Evolutionary conservation across 2,329 filamentous ascomycete genomes (phyloP).

Genomic region (Microsporum audouinii): DNA sequence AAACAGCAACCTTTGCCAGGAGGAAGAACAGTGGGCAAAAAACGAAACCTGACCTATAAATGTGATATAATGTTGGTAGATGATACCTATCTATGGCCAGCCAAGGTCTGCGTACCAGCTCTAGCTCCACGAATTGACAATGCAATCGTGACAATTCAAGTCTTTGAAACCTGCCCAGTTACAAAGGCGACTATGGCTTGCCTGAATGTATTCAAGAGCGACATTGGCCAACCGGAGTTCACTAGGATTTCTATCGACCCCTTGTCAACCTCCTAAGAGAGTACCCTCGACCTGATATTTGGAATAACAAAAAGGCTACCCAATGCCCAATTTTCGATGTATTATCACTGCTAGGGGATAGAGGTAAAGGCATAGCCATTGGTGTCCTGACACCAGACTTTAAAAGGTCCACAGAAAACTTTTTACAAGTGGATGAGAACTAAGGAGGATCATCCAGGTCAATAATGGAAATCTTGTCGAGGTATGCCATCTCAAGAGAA

Average conservation of each 20-base stretch:
- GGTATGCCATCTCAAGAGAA: neutral
- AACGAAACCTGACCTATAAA: neutral
- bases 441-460: neutral
- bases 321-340: too few relatives aligned
- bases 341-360: neutral
- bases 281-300: neutral
- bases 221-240: neutral
- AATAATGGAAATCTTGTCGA: neutral
- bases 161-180: neutral
- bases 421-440: neutral
- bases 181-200: neutral
- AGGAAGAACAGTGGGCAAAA: neutral
- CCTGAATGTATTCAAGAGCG: neutral
- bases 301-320: neutral
- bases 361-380: neutral
- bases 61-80: neutral
- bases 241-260: neutral
- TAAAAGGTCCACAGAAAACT: neutral
- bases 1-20: neutral
- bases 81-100: neutral
- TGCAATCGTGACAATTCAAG: neutral
- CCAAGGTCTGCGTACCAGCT: neutral
- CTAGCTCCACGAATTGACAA: neutral
- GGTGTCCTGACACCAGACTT: neutral
- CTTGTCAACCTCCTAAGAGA: neutral